phyloP scores from a whole-genome alignment of 1,139 yeast genomes.

The Saccharomyces hybrid region DNA sequence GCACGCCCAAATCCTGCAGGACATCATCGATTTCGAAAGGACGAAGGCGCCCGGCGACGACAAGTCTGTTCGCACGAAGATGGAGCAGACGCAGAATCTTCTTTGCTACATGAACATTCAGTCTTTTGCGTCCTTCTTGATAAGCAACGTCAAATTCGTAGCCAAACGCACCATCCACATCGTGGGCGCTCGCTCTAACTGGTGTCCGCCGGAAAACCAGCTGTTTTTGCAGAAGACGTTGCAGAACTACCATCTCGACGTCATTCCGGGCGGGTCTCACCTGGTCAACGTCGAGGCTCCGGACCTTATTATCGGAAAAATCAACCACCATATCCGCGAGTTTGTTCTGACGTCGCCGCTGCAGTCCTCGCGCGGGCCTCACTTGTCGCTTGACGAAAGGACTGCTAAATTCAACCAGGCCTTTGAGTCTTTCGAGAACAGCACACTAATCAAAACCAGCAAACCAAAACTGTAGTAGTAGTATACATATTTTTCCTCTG shows the following conservation, averaged over 20 bases:
- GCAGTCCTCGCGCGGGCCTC: neutral
- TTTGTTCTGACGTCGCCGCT: conserved; percentile 4
- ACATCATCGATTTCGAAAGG: conserved; percentile 39
- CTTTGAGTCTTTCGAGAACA: neutral
- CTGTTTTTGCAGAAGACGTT: conserved; percentile 28
- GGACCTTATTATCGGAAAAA: conserved; percentile 36
- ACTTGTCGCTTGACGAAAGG: neutral
- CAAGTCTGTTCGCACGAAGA: conserved; percentile 37
- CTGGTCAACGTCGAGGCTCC: conserved; percentile 48
- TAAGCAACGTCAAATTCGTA: conserved; percentile 34
- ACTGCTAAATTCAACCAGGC: neutral
- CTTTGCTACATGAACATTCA: conserved; percentile 42
- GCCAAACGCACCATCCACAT: conserved; percentile 44
- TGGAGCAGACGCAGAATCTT: conserved; percentile 39
- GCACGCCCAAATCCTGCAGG: conserved; percentile 41
- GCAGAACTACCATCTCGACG: conserved; percentile 31
- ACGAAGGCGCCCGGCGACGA: conserved; percentile 27
- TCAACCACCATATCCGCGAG: conserved; percentile 14
- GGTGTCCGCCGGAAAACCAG: conserved; percentile 46
- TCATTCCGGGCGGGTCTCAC: conserved; percentile 46
- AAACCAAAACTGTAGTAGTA: neutral
- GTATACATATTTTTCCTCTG: too few relatives aligned
- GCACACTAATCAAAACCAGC: neutral
- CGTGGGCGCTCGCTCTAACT: conserved; percentile 42
- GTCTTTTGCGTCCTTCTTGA: conserved; percentile 33